These are phyloP conservation scores for Kodamaea suecica DNA, from an alignment of 1,139 yeast species.

Conservation along the genomic window DNA sequence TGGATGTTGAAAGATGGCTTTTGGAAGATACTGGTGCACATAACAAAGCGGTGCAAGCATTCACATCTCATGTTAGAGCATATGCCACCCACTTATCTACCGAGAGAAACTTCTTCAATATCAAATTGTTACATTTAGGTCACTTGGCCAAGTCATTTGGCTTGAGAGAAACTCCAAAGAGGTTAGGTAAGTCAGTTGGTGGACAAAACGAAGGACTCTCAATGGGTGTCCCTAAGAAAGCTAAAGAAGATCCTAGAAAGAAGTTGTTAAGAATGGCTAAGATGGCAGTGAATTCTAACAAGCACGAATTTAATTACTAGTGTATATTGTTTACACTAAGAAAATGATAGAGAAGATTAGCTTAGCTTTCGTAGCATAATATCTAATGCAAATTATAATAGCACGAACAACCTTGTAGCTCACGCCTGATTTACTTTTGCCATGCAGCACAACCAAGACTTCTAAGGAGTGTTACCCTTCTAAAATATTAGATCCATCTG, in stretches of 20 bases:
- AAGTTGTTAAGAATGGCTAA: slow-evolving; percentile 79
- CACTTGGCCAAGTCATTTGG: slow-evolving; percentile 96
- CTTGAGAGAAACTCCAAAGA: slow-evolving; percentile 88
- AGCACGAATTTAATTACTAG: slow-evolving; percentile 71
- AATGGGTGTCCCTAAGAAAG: slow-evolving; percentile 23
- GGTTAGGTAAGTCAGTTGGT: slow-evolving; percentile 47
- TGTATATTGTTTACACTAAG: not conserved
- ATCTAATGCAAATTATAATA: not conserved
- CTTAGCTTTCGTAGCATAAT: no score
- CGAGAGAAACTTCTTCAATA: slow-evolving; percentile 77
- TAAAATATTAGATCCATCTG: no score
- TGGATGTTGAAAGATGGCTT: slow-evolving; percentile 84
- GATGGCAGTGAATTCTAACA: slow-evolving; percentile 58
- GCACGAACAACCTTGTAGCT: not conserved
- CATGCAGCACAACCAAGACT: no score
- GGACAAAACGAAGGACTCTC: slow-evolving; percentile 18
- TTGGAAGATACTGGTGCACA: slow-evolving; percentile 63
- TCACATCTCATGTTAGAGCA: slow-evolving; percentile 87
- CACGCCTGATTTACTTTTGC: no score
- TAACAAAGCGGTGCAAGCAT: slow-evolving; percentile 69
- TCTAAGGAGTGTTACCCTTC: no score
- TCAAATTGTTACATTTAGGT: slow-evolving; percentile 82
- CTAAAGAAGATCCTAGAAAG: slow-evolving; percentile 58
- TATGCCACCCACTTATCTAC: slow-evolving; percentile 90
- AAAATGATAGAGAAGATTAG: not conserved